phyloP scores from a whole-genome alignment of 768 basidiomycete species.

The Mycena venus region DNA sequence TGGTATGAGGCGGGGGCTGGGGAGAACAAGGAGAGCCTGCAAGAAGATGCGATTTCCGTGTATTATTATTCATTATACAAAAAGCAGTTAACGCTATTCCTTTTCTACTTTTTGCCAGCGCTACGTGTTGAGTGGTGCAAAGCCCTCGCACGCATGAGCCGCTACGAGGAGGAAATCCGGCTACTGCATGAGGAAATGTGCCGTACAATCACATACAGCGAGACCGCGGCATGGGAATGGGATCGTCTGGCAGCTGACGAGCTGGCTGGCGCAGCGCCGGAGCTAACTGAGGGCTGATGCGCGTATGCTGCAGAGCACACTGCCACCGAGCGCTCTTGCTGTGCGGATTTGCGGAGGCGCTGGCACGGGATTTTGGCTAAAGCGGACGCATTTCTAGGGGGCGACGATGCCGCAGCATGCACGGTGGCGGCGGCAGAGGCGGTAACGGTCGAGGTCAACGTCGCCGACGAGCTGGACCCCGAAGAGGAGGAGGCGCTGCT shows the following conservation, averaged over 20 bases:
- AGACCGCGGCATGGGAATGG: background rate
- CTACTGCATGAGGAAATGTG: constrained; percentile 37
- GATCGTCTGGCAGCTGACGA: background rate
- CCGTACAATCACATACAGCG: background rate
- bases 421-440: too few species aligned
- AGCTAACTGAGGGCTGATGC: background rate
- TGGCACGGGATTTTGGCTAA: constrained; percentile 3
- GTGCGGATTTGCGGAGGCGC: background rate
- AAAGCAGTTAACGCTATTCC: too few species aligned
- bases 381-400: too few species aligned
- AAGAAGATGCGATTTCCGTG: too few species aligned
- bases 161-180: constrained; percentile 33
- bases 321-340: background rate
- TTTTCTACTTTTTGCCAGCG: too few species aligned
- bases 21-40: background rate
- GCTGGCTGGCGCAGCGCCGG: background rate
- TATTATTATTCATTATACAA: too few species aligned
- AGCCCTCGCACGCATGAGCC: too few species aligned
- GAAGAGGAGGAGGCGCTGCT: too few species aligned
- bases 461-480: too few species aligned
- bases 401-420: too few species aligned
- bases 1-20: background rate
- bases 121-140: too few species aligned
- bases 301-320: background rate
- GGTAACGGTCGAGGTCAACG: too few species aligned